Evolutionary conservation across 805 yeast species (phyloP), one percentile per base, ranked within the genome.

Genomic region (Saccharomycopsis sp.): DNA sequence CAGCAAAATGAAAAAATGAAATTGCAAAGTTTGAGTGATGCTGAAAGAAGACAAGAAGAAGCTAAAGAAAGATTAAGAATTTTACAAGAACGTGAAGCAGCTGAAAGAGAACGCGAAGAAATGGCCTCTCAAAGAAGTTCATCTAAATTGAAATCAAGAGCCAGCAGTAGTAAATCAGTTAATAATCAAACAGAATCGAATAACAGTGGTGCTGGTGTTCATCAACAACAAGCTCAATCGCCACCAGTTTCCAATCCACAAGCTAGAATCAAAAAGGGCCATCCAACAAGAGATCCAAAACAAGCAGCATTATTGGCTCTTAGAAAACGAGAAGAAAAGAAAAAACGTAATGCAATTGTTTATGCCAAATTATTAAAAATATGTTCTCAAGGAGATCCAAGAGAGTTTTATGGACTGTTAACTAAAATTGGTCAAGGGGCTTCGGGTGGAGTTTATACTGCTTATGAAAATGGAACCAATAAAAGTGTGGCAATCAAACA

Each of bases 371-470:
- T 92, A 37, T 67, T 72, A 41, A 74, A 76, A 30, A 88, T 88
- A 36, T 89, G 96, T 53, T 70, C 86, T 2, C 76, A 74, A 25
- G 92, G 88, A 5, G 94, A 92, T 60, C 98, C 98, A 10, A 72
- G 76, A 25, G 66, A 65, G 40, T 56, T 72, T 36, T 92, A 84
- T 59, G 64, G 67, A 34, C 78, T 76, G 53, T 66, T 89, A 47
- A 69, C 73, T 29, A 88, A 89, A 58, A 80, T 92, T 48, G 99
- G 99, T 1, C 98, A 92, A 63, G 98, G 99, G 54, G 98, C 98
- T 0, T 80, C 94, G 13, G 99, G 98, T 40, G 95, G 95, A 30
- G 99, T 92, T 23, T 92, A 79, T 53, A 85, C 92, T 23, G 96
- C 96, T 0, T 74, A 78, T 51, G 82, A 78, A 49, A 55, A 61